These are phyloP conservation scores for Claviceps sorghi DNA, from an alignment of 2,329 filamentous ascomycete genomes.

Conservation along the genomic window DNA sequence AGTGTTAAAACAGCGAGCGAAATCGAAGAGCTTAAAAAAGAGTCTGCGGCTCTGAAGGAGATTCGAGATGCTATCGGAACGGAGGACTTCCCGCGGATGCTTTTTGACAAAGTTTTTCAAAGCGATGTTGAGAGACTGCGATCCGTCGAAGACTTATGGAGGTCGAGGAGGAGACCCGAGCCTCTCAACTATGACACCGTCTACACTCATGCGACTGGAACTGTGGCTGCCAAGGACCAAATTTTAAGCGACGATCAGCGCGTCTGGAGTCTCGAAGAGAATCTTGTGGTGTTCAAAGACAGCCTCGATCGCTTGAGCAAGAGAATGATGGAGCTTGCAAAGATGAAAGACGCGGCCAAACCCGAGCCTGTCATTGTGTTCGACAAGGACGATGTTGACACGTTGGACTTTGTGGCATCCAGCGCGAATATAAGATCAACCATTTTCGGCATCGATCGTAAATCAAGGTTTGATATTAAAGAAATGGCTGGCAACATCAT, in stretches of 20 bases:
- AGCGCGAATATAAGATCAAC: constrained; percentile 79
- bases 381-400: constrained; percentile 94
- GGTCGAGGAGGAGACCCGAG: constrained; percentile 58
- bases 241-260: constrained; percentile 54
- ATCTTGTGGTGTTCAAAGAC: constrained; percentile 72
- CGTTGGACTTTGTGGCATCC: constrained; percentile 83
- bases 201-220: constrained; percentile 33
- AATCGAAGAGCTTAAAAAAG: constrained; percentile 73
- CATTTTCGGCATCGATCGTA: constrained; percentile 76
- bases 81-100: constrained; percentile 56
- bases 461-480: constrained; percentile 93
- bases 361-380: constrained; percentile 61
- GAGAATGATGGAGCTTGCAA: constrained; percentile 52
- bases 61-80: constrained; percentile 74
- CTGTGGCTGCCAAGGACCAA: constrained; percentile 36
- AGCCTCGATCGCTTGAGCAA: constrained; percentile 65
- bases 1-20: constrained; percentile 41
- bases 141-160: constrained; percentile 96
- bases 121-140: constrained; percentile 69
- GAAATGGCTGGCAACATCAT: constrained; percentile 99
- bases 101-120: constrained; percentile 89
- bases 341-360: constrained; percentile 28
- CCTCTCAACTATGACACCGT: constrained; percentile 55
- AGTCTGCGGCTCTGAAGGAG: constrained; percentile 68
- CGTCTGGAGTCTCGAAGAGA: constrained; percentile 71